Evolutionary conservation across 129 eudicot genomes (phyloP).

Genomic region (Helianthus tuberosus): DNA sequence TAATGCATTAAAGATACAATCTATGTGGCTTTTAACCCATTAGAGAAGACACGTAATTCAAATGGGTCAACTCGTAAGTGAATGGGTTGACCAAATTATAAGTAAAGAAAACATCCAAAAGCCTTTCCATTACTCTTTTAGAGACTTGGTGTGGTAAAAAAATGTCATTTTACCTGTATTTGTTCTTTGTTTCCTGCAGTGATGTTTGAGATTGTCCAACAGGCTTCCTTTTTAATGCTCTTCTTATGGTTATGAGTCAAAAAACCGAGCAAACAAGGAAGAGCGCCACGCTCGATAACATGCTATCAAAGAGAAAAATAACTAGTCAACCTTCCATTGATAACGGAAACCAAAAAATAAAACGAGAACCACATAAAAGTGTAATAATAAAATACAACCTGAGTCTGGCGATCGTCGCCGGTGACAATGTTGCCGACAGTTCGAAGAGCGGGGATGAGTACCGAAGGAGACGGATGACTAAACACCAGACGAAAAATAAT

Average conservation of each 20-base stretch:
- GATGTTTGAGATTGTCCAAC: conserved; percentile 90
- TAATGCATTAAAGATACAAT: no score
- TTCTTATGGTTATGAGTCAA: conserved; percentile 82
- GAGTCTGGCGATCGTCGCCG: conserved; percentile 85
- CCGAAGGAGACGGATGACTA: conserved; percentile 93
- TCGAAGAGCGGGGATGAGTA: conserved; percentile 85
- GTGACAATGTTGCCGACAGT: conserved; percentile 88
- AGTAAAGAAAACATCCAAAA: conserved; percentile 5
- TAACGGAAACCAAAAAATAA: background rate
- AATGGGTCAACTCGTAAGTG: background rate
- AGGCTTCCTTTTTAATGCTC: conserved; percentile 90
- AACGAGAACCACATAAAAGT: background rate
- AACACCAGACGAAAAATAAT: conserved; percentile 3
- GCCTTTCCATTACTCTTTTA: background rate
- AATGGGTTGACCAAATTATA: background rate
- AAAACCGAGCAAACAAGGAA: conserved; percentile 69
- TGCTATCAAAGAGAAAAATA: conserved; percentile 37
- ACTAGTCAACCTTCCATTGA: background rate
- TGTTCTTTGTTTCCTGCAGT: conserved; percentile 95
- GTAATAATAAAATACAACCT: conserved; percentile 36
- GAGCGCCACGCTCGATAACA: conserved; percentile 77
- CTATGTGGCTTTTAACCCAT: background rate
- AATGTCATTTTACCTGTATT: conserved; percentile 57
- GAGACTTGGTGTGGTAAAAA: conserved; percentile 1
- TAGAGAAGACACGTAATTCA: background rate